Conservation (phyloP, 495 filamentous ascomycete species). For the Oidiodendron maius region DNA sequence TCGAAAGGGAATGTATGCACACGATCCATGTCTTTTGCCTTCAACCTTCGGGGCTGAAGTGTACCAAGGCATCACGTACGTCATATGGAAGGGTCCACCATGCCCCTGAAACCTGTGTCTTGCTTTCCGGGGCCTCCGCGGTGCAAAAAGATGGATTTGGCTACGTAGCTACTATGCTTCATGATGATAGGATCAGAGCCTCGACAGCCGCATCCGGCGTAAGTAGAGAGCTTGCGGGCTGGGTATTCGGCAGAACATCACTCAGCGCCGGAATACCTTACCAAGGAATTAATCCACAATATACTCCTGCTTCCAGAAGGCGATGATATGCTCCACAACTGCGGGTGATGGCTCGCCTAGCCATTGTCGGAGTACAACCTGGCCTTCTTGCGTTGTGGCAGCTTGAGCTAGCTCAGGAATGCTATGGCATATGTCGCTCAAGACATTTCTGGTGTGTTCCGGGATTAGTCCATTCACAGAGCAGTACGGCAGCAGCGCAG, state of each 20-base stretch:
- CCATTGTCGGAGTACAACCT: constrained; percentile 28
- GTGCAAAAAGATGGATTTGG: no score
- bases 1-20: no score
- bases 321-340: constrained; percentile 24
- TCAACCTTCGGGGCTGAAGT: no score
- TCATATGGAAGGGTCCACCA: neutral
- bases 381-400: constrained; percentile 29
- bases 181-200: no score
- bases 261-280: neutral
- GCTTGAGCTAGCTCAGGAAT: constrained; percentile 41
- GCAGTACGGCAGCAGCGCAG: constrained; percentile 40
- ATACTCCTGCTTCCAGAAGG: constrained; percentile 44
- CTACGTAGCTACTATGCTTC: no score
- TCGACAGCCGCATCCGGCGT: no score
- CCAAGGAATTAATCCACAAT: constrained; percentile 9
- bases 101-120: neutral
- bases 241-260: neutral
- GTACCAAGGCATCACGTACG: constrained; percentile 1
- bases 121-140: neutral
- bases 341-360: constrained; percentile 25
- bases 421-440: constrained; percentile 42
- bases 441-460: constrained; percentile 37
- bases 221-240: no score
- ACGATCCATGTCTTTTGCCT: no score
- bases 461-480: constrained; percentile 30